A percentile compares a stretch with the other conserved stretches of the same genome.
These are phyloP conservation scores for Candida vaughaniae DNA, from an alignment of 805 yeast species.

Conservation along the genomic window DNA sequence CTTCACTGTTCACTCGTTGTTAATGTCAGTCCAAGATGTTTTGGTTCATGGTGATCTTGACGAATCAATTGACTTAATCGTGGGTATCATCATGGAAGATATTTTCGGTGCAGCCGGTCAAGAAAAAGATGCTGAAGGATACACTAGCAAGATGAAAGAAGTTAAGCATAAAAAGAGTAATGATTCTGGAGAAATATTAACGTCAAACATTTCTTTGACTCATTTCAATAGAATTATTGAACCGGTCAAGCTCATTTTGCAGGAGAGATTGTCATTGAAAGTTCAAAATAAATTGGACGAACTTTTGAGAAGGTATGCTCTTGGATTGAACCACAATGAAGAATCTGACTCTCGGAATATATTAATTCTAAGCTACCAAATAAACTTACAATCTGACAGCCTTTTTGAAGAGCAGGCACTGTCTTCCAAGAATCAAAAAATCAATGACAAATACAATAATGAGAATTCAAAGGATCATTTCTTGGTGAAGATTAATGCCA, in stretches of 20 bases:
- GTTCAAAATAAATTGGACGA: conserved; percentile 77
- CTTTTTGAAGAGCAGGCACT: conserved; percentile 9
- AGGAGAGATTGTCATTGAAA: conserved; percentile 64
- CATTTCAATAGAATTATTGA: conserved; percentile 56
- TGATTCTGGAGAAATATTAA: conserved; percentile 80
- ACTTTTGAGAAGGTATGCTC: conserved; percentile 67
- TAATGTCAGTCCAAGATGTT: conserved; percentile 49
- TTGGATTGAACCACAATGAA: conserved; percentile 75
- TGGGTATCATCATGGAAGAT: conserved; percentile 84
- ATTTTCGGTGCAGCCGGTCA: conserved; percentile 88
- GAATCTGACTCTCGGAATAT: conserved; percentile 58
- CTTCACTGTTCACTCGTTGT: conserved; percentile 74
- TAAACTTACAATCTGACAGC: conserved; percentile 53
- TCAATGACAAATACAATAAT: conserved; percentile 8
- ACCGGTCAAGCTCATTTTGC: conserved; percentile 64
- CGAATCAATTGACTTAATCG: conserved; percentile 56
- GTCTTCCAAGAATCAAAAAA: conserved; percentile 7
- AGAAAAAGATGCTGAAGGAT: conserved; percentile 94
- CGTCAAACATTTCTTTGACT: conserved; percentile 59
- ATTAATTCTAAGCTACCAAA: conserved; percentile 69
- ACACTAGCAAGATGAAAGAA: conserved; percentile 81
- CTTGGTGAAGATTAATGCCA: conserved; percentile 68
- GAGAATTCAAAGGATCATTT: conserved; percentile 49
- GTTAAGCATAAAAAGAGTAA: conserved; percentile 85
- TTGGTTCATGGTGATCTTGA: conserved; percentile 74